These are phyloP conservation scores for Kurtzmaniella quercitrusa DNA, from an alignment of 1,139 yeast species.

Conservation along the genomic window DNA sequence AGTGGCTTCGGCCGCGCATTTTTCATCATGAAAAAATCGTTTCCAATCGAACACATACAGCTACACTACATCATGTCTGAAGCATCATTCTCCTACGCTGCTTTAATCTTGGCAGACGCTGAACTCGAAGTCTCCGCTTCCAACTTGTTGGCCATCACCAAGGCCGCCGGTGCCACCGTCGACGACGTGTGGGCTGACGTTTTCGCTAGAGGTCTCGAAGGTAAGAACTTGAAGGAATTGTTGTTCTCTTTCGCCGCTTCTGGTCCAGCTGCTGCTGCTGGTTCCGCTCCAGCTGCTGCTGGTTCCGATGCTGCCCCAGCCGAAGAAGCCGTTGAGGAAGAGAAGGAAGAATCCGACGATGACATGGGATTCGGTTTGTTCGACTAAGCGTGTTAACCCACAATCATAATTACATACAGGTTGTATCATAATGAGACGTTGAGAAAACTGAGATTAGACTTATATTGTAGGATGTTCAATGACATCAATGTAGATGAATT, in stretches of 20 bases:
- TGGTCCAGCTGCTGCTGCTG: conserved; percentile 40
- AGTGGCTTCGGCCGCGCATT: not conserved
- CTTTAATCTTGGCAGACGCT: conserved; percentile 97
- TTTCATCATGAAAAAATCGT: not conserved
- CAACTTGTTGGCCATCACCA: conserved; percentile 78
- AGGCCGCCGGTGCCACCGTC: conserved; percentile 87
- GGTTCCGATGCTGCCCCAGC: conserved; percentile 54
- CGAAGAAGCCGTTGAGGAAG: conserved; percentile 42
- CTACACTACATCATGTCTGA: conserved; percentile 19
- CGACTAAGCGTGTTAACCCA: conserved; percentile 29
- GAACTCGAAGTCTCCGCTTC: conserved; percentile 93
- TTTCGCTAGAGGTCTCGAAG: conserved; percentile 95
- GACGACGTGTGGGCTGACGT: conserved; percentile 92
- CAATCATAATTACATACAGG: conserved; percentile 3
- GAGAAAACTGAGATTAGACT: not conserved
- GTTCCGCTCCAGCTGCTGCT: conserved; percentile 59
- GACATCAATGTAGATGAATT: too few relatives aligned
- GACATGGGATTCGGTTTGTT: conserved; percentile 71
- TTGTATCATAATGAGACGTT: conserved; percentile 6
- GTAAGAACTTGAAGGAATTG: conserved; percentile 91
- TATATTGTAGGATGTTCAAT: too few relatives aligned
- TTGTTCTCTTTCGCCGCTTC: conserved; percentile 70
- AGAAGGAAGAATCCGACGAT: conserved; percentile 64
- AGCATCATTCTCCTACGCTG: conserved; percentile 81
- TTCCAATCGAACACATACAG: not conserved